phyloP scores from a whole-genome alignment of 148 eudicot genomes.

The Fagopyrum tataricum region DNA sequence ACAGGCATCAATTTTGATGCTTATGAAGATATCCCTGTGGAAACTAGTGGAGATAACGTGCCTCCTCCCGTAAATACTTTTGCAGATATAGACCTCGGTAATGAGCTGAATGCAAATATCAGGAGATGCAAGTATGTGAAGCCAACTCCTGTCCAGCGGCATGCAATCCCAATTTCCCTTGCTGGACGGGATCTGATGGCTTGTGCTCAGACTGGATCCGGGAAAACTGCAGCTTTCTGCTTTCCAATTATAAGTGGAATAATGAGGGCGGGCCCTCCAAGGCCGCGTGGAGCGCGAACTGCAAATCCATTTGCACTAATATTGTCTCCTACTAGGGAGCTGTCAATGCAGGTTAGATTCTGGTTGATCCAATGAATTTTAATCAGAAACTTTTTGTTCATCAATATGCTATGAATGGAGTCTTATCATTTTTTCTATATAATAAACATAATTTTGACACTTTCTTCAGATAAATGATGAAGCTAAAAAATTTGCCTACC shows the following conservation, averaged over 20 bases:
- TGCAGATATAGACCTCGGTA: constrained; percentile 70
- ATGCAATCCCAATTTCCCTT: constrained; percentile 73
- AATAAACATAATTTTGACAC: neutral
- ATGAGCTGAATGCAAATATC: constrained; percentile 64
- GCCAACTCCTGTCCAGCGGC: constrained; percentile 83
- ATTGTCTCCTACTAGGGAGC: constrained; percentile 83
- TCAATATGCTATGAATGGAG: neutral
- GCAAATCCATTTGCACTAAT: constrained; percentile 72
- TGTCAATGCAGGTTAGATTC: constrained; percentile 60
- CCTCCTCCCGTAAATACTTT: constrained; percentile 58
- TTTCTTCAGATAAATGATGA: constrained; percentile 67
- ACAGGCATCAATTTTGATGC: constrained; percentile 68
- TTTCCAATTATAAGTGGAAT: constrained; percentile 82
- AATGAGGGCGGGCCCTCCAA: constrained; percentile 40
- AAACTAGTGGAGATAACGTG: constrained; percentile 54
- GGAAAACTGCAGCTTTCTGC: constrained; percentile 84
- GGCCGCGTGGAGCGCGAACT: constrained; percentile 57
- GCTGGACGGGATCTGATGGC: constrained; percentile 84
- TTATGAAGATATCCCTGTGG: constrained; percentile 70
- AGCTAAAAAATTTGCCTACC: constrained; percentile 70
- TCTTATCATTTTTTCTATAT: neutral
- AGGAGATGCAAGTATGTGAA: constrained; percentile 81
- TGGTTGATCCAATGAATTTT: constrained; percentile 1
- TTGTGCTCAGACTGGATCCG: constrained; percentile 88
- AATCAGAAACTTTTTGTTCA: neutral